These are phyloP conservation scores for Pichia ethanolica DNA, from an alignment of 805 yeast species.

Conservation along the genomic window DNA sequence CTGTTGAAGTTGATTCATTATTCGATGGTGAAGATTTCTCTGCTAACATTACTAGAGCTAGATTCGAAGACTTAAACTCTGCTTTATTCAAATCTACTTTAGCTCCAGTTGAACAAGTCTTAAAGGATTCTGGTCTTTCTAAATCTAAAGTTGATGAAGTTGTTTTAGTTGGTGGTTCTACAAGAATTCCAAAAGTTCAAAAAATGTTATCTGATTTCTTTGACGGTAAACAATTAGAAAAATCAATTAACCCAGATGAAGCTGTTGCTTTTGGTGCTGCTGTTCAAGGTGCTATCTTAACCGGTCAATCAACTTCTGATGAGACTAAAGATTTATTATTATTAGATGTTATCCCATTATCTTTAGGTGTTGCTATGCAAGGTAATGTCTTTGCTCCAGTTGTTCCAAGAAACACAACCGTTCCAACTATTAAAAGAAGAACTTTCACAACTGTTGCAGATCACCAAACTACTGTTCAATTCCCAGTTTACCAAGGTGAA, in stretches of 20 bases:
- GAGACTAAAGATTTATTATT: constrained; percentile 93
- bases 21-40: constrained; percentile 94
- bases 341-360: constrained; percentile 96
- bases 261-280: constrained; percentile 99
- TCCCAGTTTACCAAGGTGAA: constrained; percentile 99
- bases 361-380: constrained; percentile 99
- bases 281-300: constrained; percentile 97
- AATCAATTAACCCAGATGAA: constrained; percentile 97
- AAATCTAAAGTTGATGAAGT: constrained; percentile 88
- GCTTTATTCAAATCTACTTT: constrained; percentile 88
- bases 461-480: constrained; percentile 97
- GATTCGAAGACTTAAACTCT: constrained; percentile 94
- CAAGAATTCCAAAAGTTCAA: constrained; percentile 98
- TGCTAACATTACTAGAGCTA: constrained; percentile 91
- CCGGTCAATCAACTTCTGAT: constrained; percentile 83
- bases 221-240: constrained; percentile 94
- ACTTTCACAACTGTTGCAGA: constrained; percentile 98
- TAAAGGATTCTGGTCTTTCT: constrained; percentile 82
- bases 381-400: constrained; percentile 99
- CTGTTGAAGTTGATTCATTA: constrained; percentile 93
- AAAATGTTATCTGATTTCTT: constrained; percentile 90
- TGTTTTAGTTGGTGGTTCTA: constrained; percentile 96
- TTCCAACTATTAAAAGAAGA: constrained; percentile 98
- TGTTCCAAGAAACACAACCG: constrained; percentile 98
- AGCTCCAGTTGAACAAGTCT: constrained; percentile 90